Conservation (phyloP, 352 stramenopile genomes). For the Discostella stelligera region DNA sequence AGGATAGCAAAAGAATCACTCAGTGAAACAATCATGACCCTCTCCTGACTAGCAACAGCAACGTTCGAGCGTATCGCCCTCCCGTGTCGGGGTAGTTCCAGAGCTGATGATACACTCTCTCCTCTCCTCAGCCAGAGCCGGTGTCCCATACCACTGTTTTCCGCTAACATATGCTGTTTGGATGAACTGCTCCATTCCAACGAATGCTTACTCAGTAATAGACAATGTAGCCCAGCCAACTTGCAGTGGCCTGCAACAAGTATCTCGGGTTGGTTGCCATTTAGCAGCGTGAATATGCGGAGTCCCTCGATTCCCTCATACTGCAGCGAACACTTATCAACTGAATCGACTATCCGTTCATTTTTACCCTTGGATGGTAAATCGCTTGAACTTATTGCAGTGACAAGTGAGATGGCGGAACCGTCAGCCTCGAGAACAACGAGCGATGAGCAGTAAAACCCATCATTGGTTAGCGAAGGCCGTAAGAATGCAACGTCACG, state of each 20-base stretch:
- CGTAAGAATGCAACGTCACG: conserved; percentile 73
- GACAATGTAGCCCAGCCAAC: conserved; percentile 42
- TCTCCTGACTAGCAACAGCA: conserved; percentile 60
- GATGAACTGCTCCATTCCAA: conserved; percentile 42
- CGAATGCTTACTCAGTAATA: conserved; percentile 49
- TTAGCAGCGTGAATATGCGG: conserved; percentile 55
- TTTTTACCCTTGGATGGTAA: conserved; percentile 29
- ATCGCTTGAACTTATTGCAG: conserved; percentile 38
- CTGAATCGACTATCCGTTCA: conserved; percentile 44
- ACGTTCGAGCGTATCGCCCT: conserved; percentile 44
- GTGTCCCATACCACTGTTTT: conserved; percentile 42
- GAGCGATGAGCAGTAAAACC: conserved; percentile 51
- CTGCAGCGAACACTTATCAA: conserved; percentile 52
- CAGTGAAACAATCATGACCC: conserved; percentile 74
- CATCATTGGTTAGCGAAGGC: conserved; percentile 31
- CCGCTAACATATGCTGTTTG: conserved; percentile 53
- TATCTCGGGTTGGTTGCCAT: conserved; percentile 49
- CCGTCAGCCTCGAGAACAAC: conserved; percentile 38
- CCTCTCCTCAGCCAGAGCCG: conserved; percentile 59
- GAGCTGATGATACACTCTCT: conserved; percentile 65
- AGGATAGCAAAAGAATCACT: conserved; percentile 46
- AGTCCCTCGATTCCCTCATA: conserved; percentile 63
- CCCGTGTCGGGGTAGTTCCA: conserved; percentile 59
- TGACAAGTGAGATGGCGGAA: conserved; percentile 41
- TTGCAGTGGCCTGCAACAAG: conserved; percentile 49